Conservation (phyloP, 148 eudicot genomes). For the Rhododendron kiyosumense region DNA sequence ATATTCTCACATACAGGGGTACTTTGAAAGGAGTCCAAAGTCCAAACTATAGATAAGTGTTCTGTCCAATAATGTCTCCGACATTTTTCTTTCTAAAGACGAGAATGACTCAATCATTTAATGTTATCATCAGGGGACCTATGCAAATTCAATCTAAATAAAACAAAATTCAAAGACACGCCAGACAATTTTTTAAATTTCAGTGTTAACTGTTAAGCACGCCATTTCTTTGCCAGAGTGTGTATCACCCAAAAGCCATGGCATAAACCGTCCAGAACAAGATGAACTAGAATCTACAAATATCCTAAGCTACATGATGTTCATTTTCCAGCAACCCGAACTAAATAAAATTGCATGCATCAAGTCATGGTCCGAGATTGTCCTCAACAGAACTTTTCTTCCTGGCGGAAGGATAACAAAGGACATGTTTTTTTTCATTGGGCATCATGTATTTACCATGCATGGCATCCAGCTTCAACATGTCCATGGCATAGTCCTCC, state of each 20-base stretch:
- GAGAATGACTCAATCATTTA: neutral
- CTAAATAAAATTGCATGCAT: neutral
- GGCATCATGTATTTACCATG: neutral
- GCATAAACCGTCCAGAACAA: neutral
- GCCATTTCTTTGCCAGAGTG: neutral
- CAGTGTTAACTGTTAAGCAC: neutral
- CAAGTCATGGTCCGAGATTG: neutral
- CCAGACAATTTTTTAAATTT: neutral
- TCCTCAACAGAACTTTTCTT: neutral
- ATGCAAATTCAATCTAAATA: neutral
- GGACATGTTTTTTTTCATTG: neutral
- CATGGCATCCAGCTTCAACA: neutral
- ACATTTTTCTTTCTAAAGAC: neutral
- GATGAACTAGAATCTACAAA: neutral
- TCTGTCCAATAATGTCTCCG: neutral
- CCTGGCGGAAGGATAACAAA: neutral
- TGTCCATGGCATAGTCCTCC: neutral
- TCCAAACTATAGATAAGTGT: neutral
- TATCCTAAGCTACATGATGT: neutral
- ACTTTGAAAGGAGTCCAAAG: neutral
- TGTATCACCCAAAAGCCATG: neutral
- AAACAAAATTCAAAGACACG: neutral
- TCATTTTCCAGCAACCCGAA: neutral
- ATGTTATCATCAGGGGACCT: neutral
- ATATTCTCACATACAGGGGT: neutral